A percentile compares a stretch with the other conserved stretches of the same genome.
Conservation (phyloP, 2,329 filamentous ascomycete genomes). For the Exophiala calicioides region DNA sequence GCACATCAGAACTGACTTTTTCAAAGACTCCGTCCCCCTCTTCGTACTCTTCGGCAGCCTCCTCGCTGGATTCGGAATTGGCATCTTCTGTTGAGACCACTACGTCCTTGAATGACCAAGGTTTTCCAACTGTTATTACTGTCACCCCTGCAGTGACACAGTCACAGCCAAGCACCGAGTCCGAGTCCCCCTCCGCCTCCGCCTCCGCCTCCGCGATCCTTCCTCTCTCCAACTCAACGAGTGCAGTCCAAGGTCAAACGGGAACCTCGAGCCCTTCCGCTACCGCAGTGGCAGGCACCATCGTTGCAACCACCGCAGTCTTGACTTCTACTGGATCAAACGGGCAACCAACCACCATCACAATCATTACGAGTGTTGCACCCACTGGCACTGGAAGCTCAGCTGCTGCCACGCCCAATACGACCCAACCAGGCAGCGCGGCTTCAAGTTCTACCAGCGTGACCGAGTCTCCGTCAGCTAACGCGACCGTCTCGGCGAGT, state of each 20-base stretch:
- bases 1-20: conserved; percentile 32
- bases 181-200: conserved; percentile 48
- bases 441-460: not conserved
- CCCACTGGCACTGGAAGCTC: not conserved
- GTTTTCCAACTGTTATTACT: conserved; percentile 52
- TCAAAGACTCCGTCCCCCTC: conserved; percentile 55
- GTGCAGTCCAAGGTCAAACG: not conserved
- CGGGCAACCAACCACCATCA: too few relatives aligned
- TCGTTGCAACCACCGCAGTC: too few relatives aligned
- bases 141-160: conserved; percentile 38
- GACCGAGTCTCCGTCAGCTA: too few relatives aligned
- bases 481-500: too few relatives aligned
- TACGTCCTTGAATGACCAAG: conserved; percentile 49
- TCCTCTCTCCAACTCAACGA: not conserved
- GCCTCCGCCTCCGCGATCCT: not conserved
- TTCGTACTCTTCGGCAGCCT: conserved; percentile 53
- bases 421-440: not conserved
- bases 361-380: too few relatives aligned
- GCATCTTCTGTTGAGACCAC: conserved; percentile 49
- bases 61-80: conserved; percentile 48
- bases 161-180: conserved; percentile 46
- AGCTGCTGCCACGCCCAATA: not conserved
- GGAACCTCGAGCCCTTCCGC: too few relatives aligned
- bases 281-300: too few relatives aligned
- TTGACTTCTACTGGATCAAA: too few relatives aligned